Base-by-base conservation (phyloP, 2,329 filamentous ascomycete species). In the Aspergillus novoparasiticus region DNA sequence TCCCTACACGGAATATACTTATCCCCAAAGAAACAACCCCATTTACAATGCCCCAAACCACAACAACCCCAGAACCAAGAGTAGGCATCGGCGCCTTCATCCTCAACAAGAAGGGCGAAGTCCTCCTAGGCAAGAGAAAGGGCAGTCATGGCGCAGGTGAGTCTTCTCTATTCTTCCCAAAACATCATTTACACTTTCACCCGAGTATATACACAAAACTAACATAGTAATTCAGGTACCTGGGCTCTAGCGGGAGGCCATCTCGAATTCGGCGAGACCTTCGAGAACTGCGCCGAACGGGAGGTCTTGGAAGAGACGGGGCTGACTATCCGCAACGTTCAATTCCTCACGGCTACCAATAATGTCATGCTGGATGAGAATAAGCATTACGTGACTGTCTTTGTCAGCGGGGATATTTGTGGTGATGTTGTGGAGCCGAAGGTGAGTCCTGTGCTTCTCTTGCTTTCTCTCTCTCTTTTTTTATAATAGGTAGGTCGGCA, bases 331-430 rank as follows among this genome's bases (percentile, higher is more conserved):
- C 79, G 74, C 1, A 81, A 84, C 11, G 57, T 85, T 8, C 81
- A 80, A 54, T 83, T 90, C 36, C 66, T 89, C 0, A 85, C 84
- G 0, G 83, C 86, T 0, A 92, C 89, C 4, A 92, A 93, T 72
- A 86, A 89, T 68, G 73, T 90, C 0, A 90, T 92, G 71, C 71
- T 76, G 1, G 71, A 73, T 0, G 82, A 84, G 26, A 77, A 77
- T 0, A 91, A 88, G 75, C 91, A 94, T 72, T 94, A 94, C 71
- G 82, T 93, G 58, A 94, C 91, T 0, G 74, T 92, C 6, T 93
- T 91, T 69, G 85, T 92, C 64, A 78, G 80, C 0, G 87, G 85
- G 43, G 76, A 76, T 50, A 78, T 86, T 68, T 71, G 77, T 0
- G 82, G 86, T 30, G 78, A 82, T 26, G 67, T 69, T 0, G 81